Conservation (phyloP, 2,329 filamentous ascomycete genomes). For the Volutella citrinella region DNA sequence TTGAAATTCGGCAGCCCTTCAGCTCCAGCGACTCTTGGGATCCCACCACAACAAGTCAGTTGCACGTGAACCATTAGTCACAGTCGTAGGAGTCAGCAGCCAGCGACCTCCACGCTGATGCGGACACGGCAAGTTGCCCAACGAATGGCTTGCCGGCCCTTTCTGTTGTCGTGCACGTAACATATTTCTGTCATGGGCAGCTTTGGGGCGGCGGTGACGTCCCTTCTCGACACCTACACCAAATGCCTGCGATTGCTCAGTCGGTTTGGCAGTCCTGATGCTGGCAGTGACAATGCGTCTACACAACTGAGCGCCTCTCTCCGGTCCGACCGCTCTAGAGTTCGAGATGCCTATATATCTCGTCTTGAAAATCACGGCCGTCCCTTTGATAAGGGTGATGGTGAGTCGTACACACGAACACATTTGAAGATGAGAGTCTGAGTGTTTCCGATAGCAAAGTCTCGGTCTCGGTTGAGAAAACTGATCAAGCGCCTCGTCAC, state of each 20-base stretch:
- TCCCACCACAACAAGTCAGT: too few species aligned
- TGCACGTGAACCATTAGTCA: too few species aligned
- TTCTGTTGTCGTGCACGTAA: not conserved
- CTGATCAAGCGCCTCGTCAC: constrained; percentile 42
- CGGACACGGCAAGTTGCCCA: too few species aligned
- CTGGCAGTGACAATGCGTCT: constrained; percentile 19
- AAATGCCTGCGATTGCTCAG: constrained; percentile 43
- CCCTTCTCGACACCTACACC: constrained; percentile 46
- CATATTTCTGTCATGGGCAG: constrained; percentile 25
- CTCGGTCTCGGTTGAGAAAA: constrained; percentile 37
- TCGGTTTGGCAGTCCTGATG: constrained; percentile 23
- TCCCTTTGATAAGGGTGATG: constrained; percentile 45
- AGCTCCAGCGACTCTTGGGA: too few species aligned
- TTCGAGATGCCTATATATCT: constrained; percentile 41
- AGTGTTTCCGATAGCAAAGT: constrained; percentile 28
- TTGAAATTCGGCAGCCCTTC: too few species aligned
- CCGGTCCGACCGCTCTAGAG: constrained; percentile 37
- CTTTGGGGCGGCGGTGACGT: constrained; percentile 42
- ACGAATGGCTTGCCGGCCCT: not conserved
- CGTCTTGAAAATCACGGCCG: constrained; percentile 39
- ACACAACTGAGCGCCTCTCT: constrained; percentile 33
- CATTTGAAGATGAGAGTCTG: too few species aligned
- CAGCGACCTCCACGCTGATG: too few species aligned
- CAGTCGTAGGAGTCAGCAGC: too few species aligned
- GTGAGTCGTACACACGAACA: too few species aligned